Evolutionary conservation across 1,139 yeast genomes (phyloP).

Genomic region (Debaryomyces nepalensis): DNA sequence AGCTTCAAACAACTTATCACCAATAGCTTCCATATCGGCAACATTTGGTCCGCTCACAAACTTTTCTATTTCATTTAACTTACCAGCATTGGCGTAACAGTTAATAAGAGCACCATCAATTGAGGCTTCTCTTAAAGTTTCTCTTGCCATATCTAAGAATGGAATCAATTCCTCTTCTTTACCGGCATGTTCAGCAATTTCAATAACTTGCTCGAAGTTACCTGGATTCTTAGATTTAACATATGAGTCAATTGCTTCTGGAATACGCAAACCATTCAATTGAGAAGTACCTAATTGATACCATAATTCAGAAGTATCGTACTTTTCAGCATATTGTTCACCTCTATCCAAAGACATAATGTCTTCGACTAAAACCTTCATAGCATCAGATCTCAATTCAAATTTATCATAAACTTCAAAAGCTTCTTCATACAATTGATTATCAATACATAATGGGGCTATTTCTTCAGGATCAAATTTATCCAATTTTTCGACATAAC

Average conservation of each 20-base stretch:
- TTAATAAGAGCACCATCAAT: constrained; percentile 92
- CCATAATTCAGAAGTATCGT: constrained; percentile 89
- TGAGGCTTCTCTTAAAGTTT: constrained; percentile 84
- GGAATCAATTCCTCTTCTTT: constrained; percentile 92
- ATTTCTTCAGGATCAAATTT: constrained; percentile 93
- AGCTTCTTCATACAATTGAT: constrained; percentile 90
- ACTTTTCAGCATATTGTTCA: constrained; percentile 88
- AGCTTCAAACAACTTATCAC: constrained; percentile 84
- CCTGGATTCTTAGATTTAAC: constrained; percentile 91
- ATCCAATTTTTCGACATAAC: constrained; percentile 86
- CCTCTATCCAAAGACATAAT: constrained; percentile 95
- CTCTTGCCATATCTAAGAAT: constrained; percentile 92
- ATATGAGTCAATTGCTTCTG: constrained; percentile 89
- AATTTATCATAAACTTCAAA: constrained; percentile 89
- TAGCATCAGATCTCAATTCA: constrained; percentile 76
- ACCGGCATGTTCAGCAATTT: constrained; percentile 93
- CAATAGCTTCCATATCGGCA: constrained; percentile 90
- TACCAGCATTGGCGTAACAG: constrained; percentile 81
- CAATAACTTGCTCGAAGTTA: constrained; percentile 90
- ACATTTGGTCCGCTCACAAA: constrained; percentile 87
- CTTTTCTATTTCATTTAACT: constrained; percentile 79
- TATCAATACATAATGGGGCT: constrained; percentile 89
- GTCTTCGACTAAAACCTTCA: constrained; percentile 90
- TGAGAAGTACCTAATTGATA: constrained; percentile 96
- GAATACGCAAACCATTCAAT: constrained; percentile 87